Conservation (phyloP, 2,329 filamentous ascomycete genomes). For the Sporothrix phasma region DNA sequence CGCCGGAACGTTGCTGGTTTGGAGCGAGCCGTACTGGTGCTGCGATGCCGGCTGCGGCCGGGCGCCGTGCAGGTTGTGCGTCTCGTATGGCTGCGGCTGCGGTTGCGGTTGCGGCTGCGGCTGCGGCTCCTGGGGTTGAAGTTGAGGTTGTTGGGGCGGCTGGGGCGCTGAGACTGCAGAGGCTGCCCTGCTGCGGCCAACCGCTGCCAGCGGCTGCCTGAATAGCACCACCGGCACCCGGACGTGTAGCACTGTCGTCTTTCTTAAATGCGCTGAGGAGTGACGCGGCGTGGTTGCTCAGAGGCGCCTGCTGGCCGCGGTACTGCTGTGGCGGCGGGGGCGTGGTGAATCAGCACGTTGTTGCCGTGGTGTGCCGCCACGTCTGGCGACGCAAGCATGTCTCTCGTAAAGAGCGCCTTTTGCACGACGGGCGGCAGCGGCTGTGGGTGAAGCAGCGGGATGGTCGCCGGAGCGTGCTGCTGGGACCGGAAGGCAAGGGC, state of each 20-base stretch:
- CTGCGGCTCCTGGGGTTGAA: constrained; percentile 1
- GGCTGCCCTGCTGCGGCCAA: constrained; percentile 2
- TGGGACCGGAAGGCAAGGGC: not conserved
- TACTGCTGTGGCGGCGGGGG: constrained; percentile 18
- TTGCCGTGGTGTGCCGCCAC: constrained; percentile 16
- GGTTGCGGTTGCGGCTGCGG: not conserved
- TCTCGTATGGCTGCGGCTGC: not conserved
- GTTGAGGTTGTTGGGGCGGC: constrained; percentile 2
- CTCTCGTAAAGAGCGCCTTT: constrained; percentile 39
- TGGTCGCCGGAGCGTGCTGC: constrained; percentile 14
- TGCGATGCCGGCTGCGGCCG: not conserved
- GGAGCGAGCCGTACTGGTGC: not conserved
- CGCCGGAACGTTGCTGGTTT: not conserved
- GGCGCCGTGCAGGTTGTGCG: not conserved
- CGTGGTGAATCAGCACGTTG: constrained; percentile 8
- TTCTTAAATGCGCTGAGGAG: constrained; percentile 34
- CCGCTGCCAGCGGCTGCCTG: not conserved
- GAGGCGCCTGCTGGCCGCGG: constrained; percentile 20
- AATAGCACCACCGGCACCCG: not conserved
- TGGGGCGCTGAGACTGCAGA: too few species aligned
- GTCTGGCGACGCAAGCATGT: constrained; percentile 29
- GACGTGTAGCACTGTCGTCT: constrained; percentile 1
- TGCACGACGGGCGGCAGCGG: constrained; percentile 48
- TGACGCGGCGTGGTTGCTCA: constrained; percentile 29
- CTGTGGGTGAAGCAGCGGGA: constrained; percentile 36